These are phyloP conservation scores for Termitomyces sp. DNA, from an alignment of 768 basidiomycete species.

Conservation along the genomic window DNA sequence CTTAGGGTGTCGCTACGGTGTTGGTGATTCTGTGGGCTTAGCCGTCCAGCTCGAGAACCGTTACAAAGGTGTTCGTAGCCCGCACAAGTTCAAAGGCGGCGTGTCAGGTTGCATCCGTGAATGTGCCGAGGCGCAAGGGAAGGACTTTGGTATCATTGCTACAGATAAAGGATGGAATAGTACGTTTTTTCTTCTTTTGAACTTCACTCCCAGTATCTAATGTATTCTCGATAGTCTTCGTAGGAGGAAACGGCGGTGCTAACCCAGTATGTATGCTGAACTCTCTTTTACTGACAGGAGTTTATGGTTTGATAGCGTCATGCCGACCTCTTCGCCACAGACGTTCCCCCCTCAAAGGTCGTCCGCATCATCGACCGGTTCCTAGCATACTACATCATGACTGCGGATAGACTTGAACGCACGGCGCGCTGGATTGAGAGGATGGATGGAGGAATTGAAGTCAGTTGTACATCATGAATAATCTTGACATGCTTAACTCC, in stretches of 20 bases:
- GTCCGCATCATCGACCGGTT: slow-evolving; percentile 60
- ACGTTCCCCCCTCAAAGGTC: slow-evolving; percentile 50
- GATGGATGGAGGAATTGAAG: slow-evolving; percentile 29
- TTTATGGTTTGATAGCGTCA: slow-evolving; percentile 27
- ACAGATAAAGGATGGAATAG: slow-evolving; percentile 77
- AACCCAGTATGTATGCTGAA: slow-evolving; percentile 23
- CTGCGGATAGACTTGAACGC: slow-evolving; percentile 65
- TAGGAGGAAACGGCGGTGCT: slow-evolving; percentile 69
- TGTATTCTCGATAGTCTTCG: slow-evolving; percentile 31
- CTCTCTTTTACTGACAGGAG: background rate
- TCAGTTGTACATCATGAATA: slow-evolving; percentile 38
- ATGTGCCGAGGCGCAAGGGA: slow-evolving; percentile 72
- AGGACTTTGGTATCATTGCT: slow-evolving; percentile 71
- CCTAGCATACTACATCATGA: slow-evolving; percentile 64
- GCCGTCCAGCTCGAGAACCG: slow-evolving; percentile 69
- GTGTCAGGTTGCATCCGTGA: slow-evolving; percentile 72
- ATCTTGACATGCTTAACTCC: background rate
- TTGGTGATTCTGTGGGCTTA: slow-evolving; percentile 72
- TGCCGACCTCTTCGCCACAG: slow-evolving; percentile 58
- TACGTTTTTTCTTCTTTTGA: background rate
- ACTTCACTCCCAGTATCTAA: background rate
- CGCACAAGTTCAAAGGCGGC: slow-evolving; percentile 76
- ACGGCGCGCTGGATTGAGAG: slow-evolving; percentile 72
- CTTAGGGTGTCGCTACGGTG: slow-evolving; percentile 57
- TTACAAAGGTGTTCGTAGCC: slow-evolving; percentile 62